These are phyloP conservation scores for Botrytis fragariae DNA, from an alignment of 2,329 filamentous ascomycete species.

Conservation along the genomic window DNA sequence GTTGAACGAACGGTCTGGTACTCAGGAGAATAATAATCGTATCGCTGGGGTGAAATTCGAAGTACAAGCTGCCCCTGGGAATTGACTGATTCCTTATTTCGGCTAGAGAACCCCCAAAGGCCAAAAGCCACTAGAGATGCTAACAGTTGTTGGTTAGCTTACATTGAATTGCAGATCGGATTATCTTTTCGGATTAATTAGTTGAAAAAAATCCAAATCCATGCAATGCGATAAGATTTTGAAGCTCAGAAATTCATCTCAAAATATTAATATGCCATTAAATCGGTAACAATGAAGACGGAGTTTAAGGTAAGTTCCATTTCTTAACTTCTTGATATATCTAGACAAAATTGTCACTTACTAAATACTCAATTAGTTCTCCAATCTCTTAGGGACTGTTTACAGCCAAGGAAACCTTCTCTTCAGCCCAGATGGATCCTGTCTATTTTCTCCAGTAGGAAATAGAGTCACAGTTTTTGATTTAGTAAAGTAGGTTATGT, in stretches of 20 bases:
- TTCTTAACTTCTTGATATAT: background rate
- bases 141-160: background rate
- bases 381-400: constrained; percentile 95
- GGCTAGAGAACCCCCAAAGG: constrained; percentile 14
- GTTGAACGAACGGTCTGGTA: constrained; percentile 10
- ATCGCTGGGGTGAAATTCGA: constrained; percentile 18
- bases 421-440: constrained; percentile 94
- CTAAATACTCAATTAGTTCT: constrained; percentile 67
- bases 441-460: constrained; percentile 91
- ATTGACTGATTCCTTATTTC: constrained; percentile 16
- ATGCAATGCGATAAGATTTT: constrained; percentile 21
- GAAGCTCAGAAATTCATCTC: constrained; percentile 7
- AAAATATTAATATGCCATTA: constrained; percentile 28
- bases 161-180: constrained; percentile 6
- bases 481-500: constrained; percentile 71
- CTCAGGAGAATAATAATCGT: constrained; percentile 18
- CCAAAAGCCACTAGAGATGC: constrained; percentile 8
- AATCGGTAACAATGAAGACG: constrained; percentile 78
- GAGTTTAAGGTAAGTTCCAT: constrained; percentile 78
- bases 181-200: constrained; percentile 22
- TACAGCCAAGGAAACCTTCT: constrained; percentile 97
- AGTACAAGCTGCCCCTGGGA: constrained; percentile 20
- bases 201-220: constrained; percentile 16
- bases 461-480: constrained; percentile 97
- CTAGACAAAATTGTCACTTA: background rate